These are phyloP conservation scores for Neonectria faginata DNA, from an alignment of 2,329 filamentous ascomycete genomes.

Conservation along the genomic window DNA sequence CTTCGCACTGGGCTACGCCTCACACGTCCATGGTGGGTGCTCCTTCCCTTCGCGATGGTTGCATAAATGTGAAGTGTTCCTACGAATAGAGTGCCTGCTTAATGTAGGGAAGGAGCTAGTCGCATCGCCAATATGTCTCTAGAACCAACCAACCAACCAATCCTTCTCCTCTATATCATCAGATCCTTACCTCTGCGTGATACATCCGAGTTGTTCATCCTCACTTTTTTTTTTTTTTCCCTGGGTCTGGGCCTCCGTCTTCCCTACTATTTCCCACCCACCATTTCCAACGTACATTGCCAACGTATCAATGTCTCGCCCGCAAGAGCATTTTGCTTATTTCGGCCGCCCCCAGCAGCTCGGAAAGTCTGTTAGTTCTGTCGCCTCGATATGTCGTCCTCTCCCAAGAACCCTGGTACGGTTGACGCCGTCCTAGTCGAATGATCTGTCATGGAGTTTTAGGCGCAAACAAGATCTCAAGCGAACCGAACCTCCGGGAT, in stretches of 20 bases:
- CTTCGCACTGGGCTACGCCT: slow-evolving; percentile 7
- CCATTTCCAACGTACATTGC: slow-evolving; percentile 1
- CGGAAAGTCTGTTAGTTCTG: slow-evolving; percentile 28
- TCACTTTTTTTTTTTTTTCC: not conserved
- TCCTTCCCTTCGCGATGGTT: slow-evolving; percentile 15
- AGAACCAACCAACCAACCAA: slow-evolving; percentile 17
- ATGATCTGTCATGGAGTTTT: slow-evolving; percentile 44
- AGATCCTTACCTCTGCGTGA: slow-evolving; percentile 5
- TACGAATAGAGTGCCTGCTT: not conserved
- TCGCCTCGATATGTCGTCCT: slow-evolving; percentile 31
- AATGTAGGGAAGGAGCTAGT: slow-evolving; percentile 7
- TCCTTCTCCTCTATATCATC: slow-evolving; percentile 9
- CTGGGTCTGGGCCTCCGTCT: slow-evolving; percentile 9
- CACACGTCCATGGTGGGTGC: not conserved
- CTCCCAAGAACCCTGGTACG: slow-evolving; percentile 39
- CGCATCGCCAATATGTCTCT: slow-evolving; percentile 9
- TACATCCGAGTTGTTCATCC: slow-evolving; percentile 9
- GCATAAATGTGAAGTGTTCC: not conserved
- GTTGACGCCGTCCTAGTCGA: slow-evolving; percentile 41
- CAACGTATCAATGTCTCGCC: slow-evolving; percentile 12
- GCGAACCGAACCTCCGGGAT: slow-evolving; percentile 55
- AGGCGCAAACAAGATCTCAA: slow-evolving; percentile 54
- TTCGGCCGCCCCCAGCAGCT: not conserved
- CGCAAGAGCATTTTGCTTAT: slow-evolving; percentile 6
- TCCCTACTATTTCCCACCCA: not conserved